Base-by-base conservation (phyloP, 257 asterid species). In the Nicotiana benthamiana region DNA sequence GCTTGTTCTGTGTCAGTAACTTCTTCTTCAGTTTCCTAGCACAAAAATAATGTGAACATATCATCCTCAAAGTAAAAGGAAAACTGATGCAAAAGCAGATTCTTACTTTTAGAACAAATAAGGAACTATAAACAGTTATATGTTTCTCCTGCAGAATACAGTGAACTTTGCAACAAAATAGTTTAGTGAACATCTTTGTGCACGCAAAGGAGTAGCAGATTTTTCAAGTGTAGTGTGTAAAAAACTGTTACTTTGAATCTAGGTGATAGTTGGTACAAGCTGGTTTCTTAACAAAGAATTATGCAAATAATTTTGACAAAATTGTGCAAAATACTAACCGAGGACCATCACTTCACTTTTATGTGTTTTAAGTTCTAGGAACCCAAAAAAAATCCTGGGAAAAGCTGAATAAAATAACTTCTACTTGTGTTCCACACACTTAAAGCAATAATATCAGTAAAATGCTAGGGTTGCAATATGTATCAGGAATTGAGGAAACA, bases 1-100 rank as follows among this genome's bases (percentile, higher is more conserved):
- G 98, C 98, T 86, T 94, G 99, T 87, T 96, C 99, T 72, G 97
- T 91, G 85, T 96, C 99, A 3, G 97, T 93, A 74, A 93, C 99
- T 87, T 96, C 99, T 89, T 96, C 99, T 87, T 94, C 98, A 64
- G 93, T 92, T 91, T 96, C 99, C 99, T 96, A 85, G 84, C 32
- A 83, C 80, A 80, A 61, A 82, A 86, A 82, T 52, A 32, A 56
- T 61, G 79, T 57, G 61, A 48, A 16, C 20, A 32, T 6, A 80
- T 79, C 51, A 68, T 83, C 83, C 52, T 34, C 79, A 63, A 75
- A 75, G 60, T 18, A 64, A 82, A 57, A 81, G 34, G 51, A 62
- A 56, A 74, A 53, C 81, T 43, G 60, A 76, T 74, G 81, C 80
- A 81, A 79, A 0, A 4, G 61, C 62, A 24, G 61, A 15, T 26